Conservation (phyloP, 2,329 filamentous ascomycete species). For the Exophiala phaeomuriformis region DNA sequence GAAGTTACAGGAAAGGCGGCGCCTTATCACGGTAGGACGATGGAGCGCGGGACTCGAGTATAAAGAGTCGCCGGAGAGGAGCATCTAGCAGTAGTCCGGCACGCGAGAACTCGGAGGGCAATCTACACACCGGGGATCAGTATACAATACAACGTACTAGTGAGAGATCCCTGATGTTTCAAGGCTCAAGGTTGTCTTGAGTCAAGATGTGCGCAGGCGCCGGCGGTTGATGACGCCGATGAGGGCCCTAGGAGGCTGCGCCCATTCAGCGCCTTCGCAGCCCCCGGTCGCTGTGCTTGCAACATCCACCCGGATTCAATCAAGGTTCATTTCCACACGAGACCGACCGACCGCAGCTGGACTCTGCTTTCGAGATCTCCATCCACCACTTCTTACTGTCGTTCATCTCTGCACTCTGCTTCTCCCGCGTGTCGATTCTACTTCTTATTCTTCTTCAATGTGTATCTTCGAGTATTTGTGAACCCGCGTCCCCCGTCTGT, state of each 20-base stretch:
- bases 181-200: not conserved
- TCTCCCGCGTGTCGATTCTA: conserved; percentile 8
- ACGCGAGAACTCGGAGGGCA: not conserved
- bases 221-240: conserved; percentile 10
- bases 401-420: conserved; percentile 7
- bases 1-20: not conserved
- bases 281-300: conserved; percentile 1
- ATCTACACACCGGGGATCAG: not conserved
- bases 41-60: not conserved
- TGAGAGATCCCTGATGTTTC: not conserved
- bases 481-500: not conserved
- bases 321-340: conserved; percentile 9
- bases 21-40: not conserved
- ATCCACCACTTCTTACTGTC: not conserved
- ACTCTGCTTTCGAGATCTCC: not conserved
- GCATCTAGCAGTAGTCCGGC: not conserved
- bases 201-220: not conserved
- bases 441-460: not conserved
- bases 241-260: not conserved
- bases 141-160: not conserved
- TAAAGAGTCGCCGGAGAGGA: not conserved
- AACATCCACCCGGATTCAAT: conserved; percentile 2
- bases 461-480: not conserved
- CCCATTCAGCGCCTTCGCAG: not conserved
- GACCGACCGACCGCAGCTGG: not conserved